Conservation (phyloP, 176 grass and related monocot species). For the Juncus effusus region DNA sequence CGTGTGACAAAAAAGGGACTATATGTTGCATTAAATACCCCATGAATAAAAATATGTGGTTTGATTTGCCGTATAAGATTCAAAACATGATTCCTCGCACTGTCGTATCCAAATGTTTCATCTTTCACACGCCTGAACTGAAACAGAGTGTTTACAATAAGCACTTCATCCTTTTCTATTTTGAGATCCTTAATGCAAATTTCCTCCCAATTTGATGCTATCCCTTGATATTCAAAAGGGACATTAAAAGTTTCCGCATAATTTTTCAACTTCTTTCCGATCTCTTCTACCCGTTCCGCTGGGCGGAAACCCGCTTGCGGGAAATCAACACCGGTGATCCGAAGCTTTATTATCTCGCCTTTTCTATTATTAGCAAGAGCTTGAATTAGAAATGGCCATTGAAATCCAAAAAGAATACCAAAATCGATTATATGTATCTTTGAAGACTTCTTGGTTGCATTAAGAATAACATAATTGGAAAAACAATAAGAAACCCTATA, state of each 20-base stretch:
- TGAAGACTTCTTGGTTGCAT: constrained; percentile 28
- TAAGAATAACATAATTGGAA: constrained; percentile 49
- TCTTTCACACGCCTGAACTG: too few species aligned
- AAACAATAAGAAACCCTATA: constrained; percentile 50
- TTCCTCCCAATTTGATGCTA: too few species aligned
- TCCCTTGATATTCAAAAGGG: too few species aligned
- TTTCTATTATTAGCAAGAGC: constrained; percentile 37
- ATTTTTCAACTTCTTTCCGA: constrained; percentile 34
- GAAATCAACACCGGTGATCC: constrained; percentile 64
- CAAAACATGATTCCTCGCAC: too few species aligned
- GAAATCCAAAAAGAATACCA: constrained; percentile 53
- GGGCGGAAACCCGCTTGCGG: constrained; percentile 53
- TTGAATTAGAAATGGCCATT: too few species aligned
- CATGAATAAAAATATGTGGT: too few species aligned
- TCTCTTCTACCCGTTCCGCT: constrained; percentile 21
- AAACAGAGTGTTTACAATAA: neutral
- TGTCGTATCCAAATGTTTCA: too few species aligned
- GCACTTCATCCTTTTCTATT: too few species aligned
- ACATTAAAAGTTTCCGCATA: constrained; percentile 65
- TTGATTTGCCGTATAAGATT: constrained; percentile 8
- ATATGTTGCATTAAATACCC: too few species aligned
- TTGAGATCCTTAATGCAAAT: too few species aligned
- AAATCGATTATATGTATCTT: constrained; percentile 68
- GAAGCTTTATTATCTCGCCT: constrained; percentile 40
- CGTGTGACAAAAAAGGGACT: constrained; percentile 14